A percentile compares a stretch with the other conserved stretches of the same genome.
Conservation (phyloP, 2,329 filamentous ascomycete genomes). For the Neofusicoccum laricinum region DNA sequence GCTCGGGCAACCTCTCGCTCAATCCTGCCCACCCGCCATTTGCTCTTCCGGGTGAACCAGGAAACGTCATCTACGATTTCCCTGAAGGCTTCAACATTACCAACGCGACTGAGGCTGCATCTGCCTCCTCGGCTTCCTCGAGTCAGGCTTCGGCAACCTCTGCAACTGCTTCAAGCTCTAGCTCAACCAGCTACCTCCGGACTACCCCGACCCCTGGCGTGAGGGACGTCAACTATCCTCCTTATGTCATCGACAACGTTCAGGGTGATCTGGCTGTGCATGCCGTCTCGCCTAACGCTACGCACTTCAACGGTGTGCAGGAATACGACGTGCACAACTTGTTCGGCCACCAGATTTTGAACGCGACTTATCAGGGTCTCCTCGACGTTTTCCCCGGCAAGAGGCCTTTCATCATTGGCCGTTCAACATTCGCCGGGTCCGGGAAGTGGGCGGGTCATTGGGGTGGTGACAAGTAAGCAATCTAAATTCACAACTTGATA, state of each 20-base stretch:
- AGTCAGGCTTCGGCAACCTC: constrained; percentile 48
- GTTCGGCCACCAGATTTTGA: constrained; percentile 71
- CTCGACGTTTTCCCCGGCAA: constrained; percentile 62
- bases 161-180: constrained; percentile 23
- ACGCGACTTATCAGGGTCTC: constrained; percentile 72
- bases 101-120: constrained; percentile 65
- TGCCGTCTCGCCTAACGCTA: constrained; percentile 73
- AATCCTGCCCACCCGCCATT: constrained; percentile 70
- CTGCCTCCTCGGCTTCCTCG: constrained; percentile 54
- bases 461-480: constrained; percentile 63
- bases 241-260: constrained; percentile 73
- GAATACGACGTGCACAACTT: constrained; percentile 86
- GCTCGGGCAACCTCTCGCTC: constrained; percentile 59
- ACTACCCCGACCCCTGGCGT: constrained; percentile 61
- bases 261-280: constrained; percentile 70
- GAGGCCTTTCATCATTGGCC: constrained; percentile 80
- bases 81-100: constrained; percentile 69
- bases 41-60: constrained; percentile 61
- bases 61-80: constrained; percentile 58
- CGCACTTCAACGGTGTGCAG: constrained; percentile 66
- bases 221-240: constrained; percentile 69
- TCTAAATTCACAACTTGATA: background rate
- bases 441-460: constrained; percentile 78
- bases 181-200: constrained; percentile 48
- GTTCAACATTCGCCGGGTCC: constrained; percentile 75